A percentile compares a stretch with the other conserved stretches of the same genome.
These are phyloP conservation scores for Picea sitchensis DNA, from an alignment of 75 land plant species.

Conservation along the genomic window DNA sequence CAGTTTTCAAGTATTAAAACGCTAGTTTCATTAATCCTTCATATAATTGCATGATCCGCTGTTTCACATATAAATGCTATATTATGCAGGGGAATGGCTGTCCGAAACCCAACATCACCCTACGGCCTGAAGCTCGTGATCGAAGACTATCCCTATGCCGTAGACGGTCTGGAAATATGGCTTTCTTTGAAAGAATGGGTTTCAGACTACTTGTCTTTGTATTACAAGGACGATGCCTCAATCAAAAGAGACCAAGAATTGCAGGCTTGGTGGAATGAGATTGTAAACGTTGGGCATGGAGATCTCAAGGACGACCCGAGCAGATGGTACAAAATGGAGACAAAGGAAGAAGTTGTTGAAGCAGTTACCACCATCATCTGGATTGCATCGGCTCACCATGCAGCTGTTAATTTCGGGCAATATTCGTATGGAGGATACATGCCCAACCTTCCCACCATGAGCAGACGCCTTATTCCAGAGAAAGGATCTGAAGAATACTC, in stretches of 20 bases:
- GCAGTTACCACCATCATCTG: conserved; percentile 56
- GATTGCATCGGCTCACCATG: conserved; percentile 72
- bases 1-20: too few relatives aligned
- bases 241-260: conserved; percentile 58
- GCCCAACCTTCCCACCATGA: conserved; percentile 17
- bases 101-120: background rate
- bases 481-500: conserved; percentile 20
- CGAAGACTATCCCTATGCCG: conserved; percentile 49
- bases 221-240: conserved; percentile 26
- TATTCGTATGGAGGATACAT: conserved; percentile 61
- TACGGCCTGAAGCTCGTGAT: background rate
- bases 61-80: background rate
- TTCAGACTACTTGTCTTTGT: conserved; percentile 39
- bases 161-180: conserved; percentile 43
- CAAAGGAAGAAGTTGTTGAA: background rate
- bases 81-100: background rate
- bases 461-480: conserved; percentile 8
- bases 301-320: conserved; percentile 52
- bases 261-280: conserved; percentile 72
- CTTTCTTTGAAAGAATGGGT: conserved; percentile 37
- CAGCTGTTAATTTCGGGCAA: conserved; percentile 78
- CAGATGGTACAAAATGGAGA: background rate
- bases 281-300: conserved; percentile 47
- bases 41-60: too few relatives aligned
- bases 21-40: too few relatives aligned